Base-by-base conservation (phyloP, 2,329 filamentous ascomycete genomes). In the Alternaria infectoria region DNA sequence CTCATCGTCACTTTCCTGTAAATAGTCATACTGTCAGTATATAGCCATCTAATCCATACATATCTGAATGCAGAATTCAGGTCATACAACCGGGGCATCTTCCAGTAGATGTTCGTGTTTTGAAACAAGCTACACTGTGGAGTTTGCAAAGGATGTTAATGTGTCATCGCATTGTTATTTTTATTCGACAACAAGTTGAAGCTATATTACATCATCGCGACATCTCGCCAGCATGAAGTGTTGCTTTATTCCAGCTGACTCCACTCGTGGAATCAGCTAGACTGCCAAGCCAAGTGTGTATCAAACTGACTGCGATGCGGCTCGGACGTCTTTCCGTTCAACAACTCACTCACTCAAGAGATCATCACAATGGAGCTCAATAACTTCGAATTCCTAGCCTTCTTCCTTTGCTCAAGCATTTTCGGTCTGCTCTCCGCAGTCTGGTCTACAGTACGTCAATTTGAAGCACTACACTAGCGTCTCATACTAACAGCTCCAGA, bases 351-450 rank as follows among this genome's bases (percentile, higher is more conserved):
- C 7, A 46, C 13, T 11, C 11, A 46, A 11, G 12, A 59, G 9
- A 54, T 11, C n/a, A 19, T 47, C 13, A 50, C 6, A 25, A 68
- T 68, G 66, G 40, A 65, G 28, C 36, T 62, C 49, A 62, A 61
- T 11, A 36, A 54, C 32, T 61, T 64, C 23, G 59, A 65, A 13
- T 25, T 67, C 26, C 58, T 66, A 11, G 56, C 63, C 15, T 60
- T 68, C 55, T 50, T 62, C n/a, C 47, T 66, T 6, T 60, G 61
- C 44, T 61, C 64, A 12, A 45, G 47, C 43, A 60, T 68, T 1
- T 68, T 60, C 13, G 61, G 58, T 17, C 50, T 58, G 7, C 57
- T 66, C 3, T 15, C 54, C 15, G 51, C 56, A 2, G 21, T 57
- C 13, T 67, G 57, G 44, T 21, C 49, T 17, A 62, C 44, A 28